A percentile compares a stretch with the other conserved stretches of the same genome.
phyloP scores from a whole-genome alignment of 2,329 filamentous ascomycete genomes.

The Ascochyta clinopodiicola region DNA sequence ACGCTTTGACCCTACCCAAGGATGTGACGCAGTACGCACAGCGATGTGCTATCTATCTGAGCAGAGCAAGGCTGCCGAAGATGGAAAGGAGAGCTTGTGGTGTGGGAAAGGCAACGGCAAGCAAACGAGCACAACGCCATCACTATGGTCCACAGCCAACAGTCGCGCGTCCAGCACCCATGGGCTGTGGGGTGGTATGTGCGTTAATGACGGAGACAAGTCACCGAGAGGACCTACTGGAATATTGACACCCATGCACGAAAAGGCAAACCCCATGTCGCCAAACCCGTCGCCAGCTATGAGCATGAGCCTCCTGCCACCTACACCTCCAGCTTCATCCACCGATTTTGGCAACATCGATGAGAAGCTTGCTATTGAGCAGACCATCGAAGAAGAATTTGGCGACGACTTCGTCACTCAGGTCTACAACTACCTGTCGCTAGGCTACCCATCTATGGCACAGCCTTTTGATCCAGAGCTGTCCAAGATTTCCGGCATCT shows the following conservation, averaged over 20 bases:
- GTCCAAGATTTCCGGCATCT: slow-evolving; percentile 76
- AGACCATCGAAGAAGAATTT: slow-evolving; percentile 70
- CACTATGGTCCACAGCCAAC: slow-evolving; percentile 44
- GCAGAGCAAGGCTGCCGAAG: slow-evolving; percentile 53
- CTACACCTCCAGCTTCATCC: slow-evolving; percentile 47
- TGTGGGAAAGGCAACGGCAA: slow-evolving; percentile 53
- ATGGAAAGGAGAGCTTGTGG: slow-evolving; percentile 64
- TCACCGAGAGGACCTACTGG: slow-evolving; percentile 55
- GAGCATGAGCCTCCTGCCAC: slow-evolving; percentile 40
- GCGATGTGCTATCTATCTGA: slow-evolving; percentile 59
- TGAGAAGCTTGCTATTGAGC: slow-evolving; percentile 51
- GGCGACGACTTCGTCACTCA: slow-evolving; percentile 87
- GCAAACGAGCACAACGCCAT: slow-evolving; percentile 39
- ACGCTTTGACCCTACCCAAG: slow-evolving; percentile 79
- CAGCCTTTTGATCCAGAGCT: slow-evolving; percentile 85
- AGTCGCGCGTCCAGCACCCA: slow-evolving; percentile 61
- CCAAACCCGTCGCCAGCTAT: slow-evolving; percentile 45
- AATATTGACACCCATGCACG: slow-evolving; percentile 57
- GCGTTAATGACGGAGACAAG: slow-evolving; percentile 52
- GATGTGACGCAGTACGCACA: slow-evolving; percentile 56
- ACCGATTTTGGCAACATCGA: slow-evolving; percentile 51
- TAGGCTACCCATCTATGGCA: slow-evolving; percentile 88
- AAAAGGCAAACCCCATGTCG: slow-evolving; percentile 51
- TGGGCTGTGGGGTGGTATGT: slow-evolving; percentile 81
- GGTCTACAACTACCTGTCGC: slow-evolving; percentile 94